phyloP scores from a whole-genome alignment of 331 rosid genomes.

The Quercus tomentella region DNA sequence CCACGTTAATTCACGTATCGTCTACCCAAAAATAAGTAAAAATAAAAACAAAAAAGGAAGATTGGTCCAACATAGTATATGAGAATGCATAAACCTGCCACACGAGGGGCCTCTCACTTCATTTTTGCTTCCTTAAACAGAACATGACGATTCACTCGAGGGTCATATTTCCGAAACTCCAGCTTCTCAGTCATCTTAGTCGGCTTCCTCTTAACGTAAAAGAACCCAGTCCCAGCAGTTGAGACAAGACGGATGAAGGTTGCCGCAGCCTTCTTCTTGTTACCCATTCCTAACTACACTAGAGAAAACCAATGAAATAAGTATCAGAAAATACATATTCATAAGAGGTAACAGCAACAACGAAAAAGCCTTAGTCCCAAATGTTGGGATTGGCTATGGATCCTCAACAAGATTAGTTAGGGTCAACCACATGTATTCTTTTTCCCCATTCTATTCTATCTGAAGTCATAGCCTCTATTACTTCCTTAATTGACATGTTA shows the following conservation, averaged over 20 bases:
- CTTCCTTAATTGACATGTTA: too few species aligned
- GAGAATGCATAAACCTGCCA: not conserved
- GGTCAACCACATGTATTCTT: too few species aligned
- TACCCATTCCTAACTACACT: conserved; percentile 62
- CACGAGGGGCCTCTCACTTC: conserved; percentile 45
- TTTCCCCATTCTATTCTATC: too few species aligned
- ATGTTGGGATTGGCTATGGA: too few species aligned
- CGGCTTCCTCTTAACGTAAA: conserved; percentile 93
- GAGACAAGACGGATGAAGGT: conserved; percentile 79
- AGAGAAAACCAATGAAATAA: not conserved
- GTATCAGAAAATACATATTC: not conserved
- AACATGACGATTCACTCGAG: conserved; percentile 90
- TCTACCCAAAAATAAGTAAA: not conserved
- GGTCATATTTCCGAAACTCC: conserved; percentile 86
- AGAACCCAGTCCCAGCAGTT: conserved; percentile 96
- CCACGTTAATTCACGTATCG: not conserved
- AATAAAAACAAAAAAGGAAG: not conserved
- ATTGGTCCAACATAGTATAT: not conserved
- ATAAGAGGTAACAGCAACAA: too few species aligned
- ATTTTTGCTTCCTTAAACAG: conserved; percentile 91
- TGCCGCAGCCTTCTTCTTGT: conserved; percentile 88
- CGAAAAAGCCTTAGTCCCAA: too few species aligned
- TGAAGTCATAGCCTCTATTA: too few species aligned
- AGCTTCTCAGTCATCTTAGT: conserved; percentile 78
- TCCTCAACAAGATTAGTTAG: too few species aligned